Percentiles rank a stretch among this genome's conserved stretches.
Conservation (phyloP, 805 yeast species). For the Torulaspora quercuum region DNA sequence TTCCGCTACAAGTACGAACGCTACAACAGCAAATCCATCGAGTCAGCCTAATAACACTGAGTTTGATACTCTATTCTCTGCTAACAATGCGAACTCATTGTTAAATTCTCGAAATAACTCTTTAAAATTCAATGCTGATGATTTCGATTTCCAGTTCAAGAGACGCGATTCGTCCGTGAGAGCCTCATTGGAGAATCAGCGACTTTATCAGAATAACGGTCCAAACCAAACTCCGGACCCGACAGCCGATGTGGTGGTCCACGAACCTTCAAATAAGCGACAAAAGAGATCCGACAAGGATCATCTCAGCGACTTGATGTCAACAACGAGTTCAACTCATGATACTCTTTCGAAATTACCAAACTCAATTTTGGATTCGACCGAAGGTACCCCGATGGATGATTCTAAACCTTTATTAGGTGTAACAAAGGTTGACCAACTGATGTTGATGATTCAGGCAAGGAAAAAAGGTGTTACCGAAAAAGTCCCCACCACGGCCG, state of each 20-base stretch:
- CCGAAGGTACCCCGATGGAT: constrained; percentile 46
- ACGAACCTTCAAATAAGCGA: constrained; percentile 8
- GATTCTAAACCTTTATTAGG: constrained; percentile 73
- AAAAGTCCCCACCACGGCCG: constrained; percentile 59
- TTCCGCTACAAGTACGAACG: constrained; percentile 7
- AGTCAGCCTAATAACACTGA: constrained; percentile 4
- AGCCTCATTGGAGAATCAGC: constrained; percentile 22
- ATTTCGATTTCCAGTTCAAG: constrained; percentile 34
- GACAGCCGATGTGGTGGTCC: constrained; percentile 9
- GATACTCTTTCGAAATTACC: constrained; percentile 13
- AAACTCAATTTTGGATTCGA: constrained; percentile 40
- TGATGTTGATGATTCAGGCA: constrained; percentile 89
- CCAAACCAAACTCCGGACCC: constrained; percentile 10
- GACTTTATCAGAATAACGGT: constrained; percentile 11
- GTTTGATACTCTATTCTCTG: constrained; percentile 18
- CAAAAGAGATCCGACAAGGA: constrained; percentile 12
- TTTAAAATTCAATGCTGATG: constrained; percentile 31
- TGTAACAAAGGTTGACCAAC: constrained; percentile 84
- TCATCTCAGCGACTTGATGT: constrained; percentile 11
- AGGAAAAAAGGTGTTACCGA: constrained; percentile 72
- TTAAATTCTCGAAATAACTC: constrained; percentile 32
- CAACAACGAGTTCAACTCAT: constrained; percentile 24
- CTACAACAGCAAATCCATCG: constrained; percentile 10
- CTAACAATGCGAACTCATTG: constrained; percentile 11
- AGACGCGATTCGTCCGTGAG: constrained; percentile 35